Conservation (phyloP, 2,329 filamentous ascomycete genomes). For the Trichoderma sp. region DNA sequence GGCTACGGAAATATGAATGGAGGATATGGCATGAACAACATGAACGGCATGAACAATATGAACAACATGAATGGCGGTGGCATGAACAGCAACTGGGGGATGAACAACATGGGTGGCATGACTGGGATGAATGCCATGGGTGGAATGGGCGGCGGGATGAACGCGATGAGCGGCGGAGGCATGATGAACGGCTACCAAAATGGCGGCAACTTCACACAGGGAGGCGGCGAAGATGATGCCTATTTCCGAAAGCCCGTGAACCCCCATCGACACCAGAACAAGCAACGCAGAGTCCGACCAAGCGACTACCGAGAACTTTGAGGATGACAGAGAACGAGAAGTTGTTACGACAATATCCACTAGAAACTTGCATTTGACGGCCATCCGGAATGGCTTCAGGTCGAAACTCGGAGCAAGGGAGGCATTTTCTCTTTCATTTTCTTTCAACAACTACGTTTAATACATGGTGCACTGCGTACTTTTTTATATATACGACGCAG, state of each 20-base stretch:
- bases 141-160: constrained; percentile 25
- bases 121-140: constrained; percentile 23
- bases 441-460: not conserved
- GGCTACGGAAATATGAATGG: constrained; percentile 34
- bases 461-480: not conserved
- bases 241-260: constrained; percentile 97
- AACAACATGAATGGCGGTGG: constrained; percentile 23
- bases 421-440: not conserved
- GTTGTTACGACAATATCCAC: not conserved
- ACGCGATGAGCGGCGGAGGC: constrained; percentile 28
- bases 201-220: constrained; percentile 43
- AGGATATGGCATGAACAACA: constrained; percentile 31
- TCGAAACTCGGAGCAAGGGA: not conserved
- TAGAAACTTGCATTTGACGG: not conserved
- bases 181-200: constrained; percentile 35
- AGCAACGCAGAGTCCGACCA: constrained; percentile 73
- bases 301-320: constrained; percentile 87
- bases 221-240: constrained; percentile 75
- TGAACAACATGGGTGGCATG: constrained; percentile 24
- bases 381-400: constrained; percentile 3
- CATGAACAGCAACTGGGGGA: constrained; percentile 23
- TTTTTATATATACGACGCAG: not conserved
- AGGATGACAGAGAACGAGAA: constrained; percentile 22
- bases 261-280: constrained; percentile 82
- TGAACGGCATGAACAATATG: constrained; percentile 29